Percentiles rank a stretch among this genome's conserved stretches.
Conservation (phyloP, 495 filamentous ascomycete genomes). For the Penicillium maclennaniae region DNA sequence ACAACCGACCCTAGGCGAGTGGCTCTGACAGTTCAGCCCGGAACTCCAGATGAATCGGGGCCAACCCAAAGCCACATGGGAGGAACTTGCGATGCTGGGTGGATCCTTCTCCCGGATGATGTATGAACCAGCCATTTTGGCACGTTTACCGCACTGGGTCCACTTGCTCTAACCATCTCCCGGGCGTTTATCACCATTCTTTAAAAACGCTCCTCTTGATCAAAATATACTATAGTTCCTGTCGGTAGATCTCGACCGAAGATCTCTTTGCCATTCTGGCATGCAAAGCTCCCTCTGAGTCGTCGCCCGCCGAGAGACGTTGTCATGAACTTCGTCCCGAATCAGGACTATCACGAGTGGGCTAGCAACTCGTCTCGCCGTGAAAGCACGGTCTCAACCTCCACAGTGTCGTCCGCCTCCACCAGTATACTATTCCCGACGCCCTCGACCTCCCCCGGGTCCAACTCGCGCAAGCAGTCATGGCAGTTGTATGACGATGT, state of each 20-base stretch:
- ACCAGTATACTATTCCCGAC: constrained; percentile 34
- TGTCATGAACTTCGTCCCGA: constrained; percentile 26
- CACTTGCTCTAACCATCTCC: constrained; percentile 5
- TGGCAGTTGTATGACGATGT: constrained; percentile 37
- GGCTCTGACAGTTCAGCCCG: neutral
- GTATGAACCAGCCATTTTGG: constrained; percentile 34
- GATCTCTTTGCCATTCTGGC: constrained; percentile 2
- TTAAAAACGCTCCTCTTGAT: constrained; percentile 5
- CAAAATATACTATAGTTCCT: constrained; percentile 9
- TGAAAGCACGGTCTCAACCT: constrained; percentile 37
- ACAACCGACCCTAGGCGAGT: neutral
- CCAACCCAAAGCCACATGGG: constrained; percentile 22
- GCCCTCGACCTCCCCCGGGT: constrained; percentile 31
- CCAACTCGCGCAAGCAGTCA: constrained; percentile 33
- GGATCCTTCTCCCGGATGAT: constrained; percentile 10
- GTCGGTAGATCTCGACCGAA: constrained; percentile 8
- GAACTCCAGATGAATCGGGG: neutral
- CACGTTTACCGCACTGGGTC: constrained; percentile 29
- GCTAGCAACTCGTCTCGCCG: constrained; percentile 30
- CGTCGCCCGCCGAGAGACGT: constrained; percentile 3
- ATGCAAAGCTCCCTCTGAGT: constrained; percentile 1
- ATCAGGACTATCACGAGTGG: constrained; percentile 35
- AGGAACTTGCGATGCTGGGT: constrained; percentile 9
- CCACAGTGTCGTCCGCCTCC: constrained; percentile 39
- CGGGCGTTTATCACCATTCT: constrained; percentile 15